These are phyloP conservation scores for Rubia peregrina DNA, from an alignment of 305 asterid species.

Conservation along the genomic window DNA sequence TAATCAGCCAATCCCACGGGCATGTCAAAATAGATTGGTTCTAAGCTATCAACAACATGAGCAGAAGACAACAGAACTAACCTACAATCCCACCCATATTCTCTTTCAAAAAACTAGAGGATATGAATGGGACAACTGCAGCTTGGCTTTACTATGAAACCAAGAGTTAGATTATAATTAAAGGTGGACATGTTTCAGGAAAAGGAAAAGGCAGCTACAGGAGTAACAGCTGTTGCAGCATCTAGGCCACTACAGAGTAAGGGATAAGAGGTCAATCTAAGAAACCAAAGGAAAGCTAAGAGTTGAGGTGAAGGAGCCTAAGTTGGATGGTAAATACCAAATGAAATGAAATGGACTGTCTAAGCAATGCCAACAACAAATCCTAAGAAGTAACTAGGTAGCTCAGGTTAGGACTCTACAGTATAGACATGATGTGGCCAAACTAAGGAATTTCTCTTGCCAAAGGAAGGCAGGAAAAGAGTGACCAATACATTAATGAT, in stretches of 20 bases:
- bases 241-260: slow-evolving; percentile 14
- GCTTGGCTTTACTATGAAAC: slow-evolving; percentile 26
- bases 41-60: slow-evolving; percentile 19
- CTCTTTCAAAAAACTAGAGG: slow-evolving; percentile 57
- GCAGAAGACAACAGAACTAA: slow-evolving; percentile 22
- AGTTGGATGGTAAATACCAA: slow-evolving; percentile 5
- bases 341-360: slow-evolving; percentile 1
- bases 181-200: slow-evolving; percentile 7
- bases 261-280: slow-evolving; percentile 14
- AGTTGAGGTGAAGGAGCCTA: not conserved
- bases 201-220: not conserved
- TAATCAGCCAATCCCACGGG: slow-evolving; percentile 18
- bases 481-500: slow-evolving; percentile 15
- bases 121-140: slow-evolving; percentile 32
- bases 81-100: slow-evolving; percentile 37
- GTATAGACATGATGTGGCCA: slow-evolving; percentile 35
- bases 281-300: slow-evolving; percentile 6
- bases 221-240: slow-evolving; percentile 16
- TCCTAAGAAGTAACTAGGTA: slow-evolving; percentile 6
- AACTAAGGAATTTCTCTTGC: slow-evolving; percentile 4
- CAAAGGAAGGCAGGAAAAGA: slow-evolving; percentile 12
- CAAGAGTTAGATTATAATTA: slow-evolving; percentile 20
- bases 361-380: slow-evolving; percentile 12
- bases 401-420: slow-evolving; percentile 31
- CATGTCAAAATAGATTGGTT: slow-evolving; percentile 16